phyloP scores from a whole-genome alignment of 2,329 filamentous ascomycete genomes.

The Epicoccum nigrum region DNA sequence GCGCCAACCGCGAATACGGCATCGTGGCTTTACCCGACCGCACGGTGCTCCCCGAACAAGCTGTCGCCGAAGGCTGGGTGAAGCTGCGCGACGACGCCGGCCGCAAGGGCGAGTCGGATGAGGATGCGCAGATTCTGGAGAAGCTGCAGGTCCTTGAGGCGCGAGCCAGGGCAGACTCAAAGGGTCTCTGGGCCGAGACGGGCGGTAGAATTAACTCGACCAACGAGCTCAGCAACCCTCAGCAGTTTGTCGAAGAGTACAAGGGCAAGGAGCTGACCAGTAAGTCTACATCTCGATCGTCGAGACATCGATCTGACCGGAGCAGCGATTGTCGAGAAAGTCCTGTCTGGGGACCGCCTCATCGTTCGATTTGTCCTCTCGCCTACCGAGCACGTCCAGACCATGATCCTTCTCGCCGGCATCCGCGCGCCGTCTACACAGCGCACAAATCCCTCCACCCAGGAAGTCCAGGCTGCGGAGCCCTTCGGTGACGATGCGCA shows the following conservation, averaged over 20 bases:
- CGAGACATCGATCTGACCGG: slow-evolving; percentile 21
- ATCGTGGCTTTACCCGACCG: slow-evolving; percentile 78
- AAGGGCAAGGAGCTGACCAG: slow-evolving; percentile 85
- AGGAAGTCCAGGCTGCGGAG: slow-evolving; percentile 82
- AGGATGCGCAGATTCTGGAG: slow-evolving; percentile 72
- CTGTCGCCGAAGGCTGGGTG: slow-evolving; percentile 87
- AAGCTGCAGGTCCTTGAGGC: slow-evolving; percentile 78
- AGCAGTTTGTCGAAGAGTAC: slow-evolving; percentile 77
- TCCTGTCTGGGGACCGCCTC: slow-evolving; percentile 88
- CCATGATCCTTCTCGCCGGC: slow-evolving; percentile 86
- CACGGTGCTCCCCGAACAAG: slow-evolving; percentile 72
- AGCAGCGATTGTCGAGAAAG: slow-evolving; percentile 76
- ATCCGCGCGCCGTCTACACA: slow-evolving; percentile 90
- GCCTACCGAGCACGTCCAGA: slow-evolving; percentile 84
- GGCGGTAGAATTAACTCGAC: slow-evolving; percentile 73
- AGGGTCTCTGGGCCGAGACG: slow-evolving; percentile 78
- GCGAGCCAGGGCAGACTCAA: slow-evolving; percentile 76
- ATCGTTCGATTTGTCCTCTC: slow-evolving; percentile 81
- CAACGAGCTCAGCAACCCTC: slow-evolving; percentile 79
- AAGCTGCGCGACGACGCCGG: slow-evolving; percentile 95
- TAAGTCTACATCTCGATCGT: slow-evolving; percentile 17
- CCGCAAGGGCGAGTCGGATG: slow-evolving; percentile 84
- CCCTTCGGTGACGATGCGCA: slow-evolving; percentile 89
- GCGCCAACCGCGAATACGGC: slow-evolving; percentile 83
- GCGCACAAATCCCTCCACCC: slow-evolving; percentile 77